A percentile compares a stretch with the other conserved stretches of the same genome.
phyloP scores from a whole-genome alignment of 441 rosid genomes.

The Theobroma grandiflorum region DNA sequence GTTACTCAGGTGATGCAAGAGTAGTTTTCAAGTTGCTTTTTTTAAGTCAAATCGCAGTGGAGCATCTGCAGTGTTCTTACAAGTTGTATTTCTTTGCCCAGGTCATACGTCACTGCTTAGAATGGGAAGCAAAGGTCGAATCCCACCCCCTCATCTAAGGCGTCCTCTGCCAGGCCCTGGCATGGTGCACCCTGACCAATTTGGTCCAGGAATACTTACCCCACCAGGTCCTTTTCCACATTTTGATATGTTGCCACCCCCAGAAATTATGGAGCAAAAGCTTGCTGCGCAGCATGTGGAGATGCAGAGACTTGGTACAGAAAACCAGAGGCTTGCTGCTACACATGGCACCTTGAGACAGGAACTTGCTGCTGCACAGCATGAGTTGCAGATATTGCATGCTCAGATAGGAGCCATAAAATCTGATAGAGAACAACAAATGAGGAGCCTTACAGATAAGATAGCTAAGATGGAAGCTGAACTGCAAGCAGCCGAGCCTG shows the following conservation, averaged over 20 bases:
- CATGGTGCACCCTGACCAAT: slow-evolving; percentile 63
- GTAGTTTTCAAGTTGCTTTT: slow-evolving; percentile 1
- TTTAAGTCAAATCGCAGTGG: neutral
- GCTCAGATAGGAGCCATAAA: slow-evolving; percentile 71
- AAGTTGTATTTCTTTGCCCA: slow-evolving; percentile 18
- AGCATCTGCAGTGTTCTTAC: neutral
- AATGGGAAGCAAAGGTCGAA: slow-evolving; percentile 88
- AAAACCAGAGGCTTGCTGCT: slow-evolving; percentile 88
- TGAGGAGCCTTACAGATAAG: slow-evolving; percentile 71
- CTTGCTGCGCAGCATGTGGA: slow-evolving; percentile 82
- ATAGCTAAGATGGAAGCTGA: slow-evolving; percentile 84
- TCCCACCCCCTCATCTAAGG: slow-evolving; percentile 74
- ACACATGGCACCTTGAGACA: slow-evolving; percentile 82
- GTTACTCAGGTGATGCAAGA: slow-evolving; percentile 9
- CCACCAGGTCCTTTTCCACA: slow-evolving; percentile 64
- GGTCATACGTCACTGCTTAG: slow-evolving; percentile 30
- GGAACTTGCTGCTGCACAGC: slow-evolving; percentile 90
- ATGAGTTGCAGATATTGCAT: slow-evolving; percentile 84
- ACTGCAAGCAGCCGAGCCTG: slow-evolving; percentile 70
- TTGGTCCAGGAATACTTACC: slow-evolving; percentile 57
- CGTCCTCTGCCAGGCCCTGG: slow-evolving; percentile 72
- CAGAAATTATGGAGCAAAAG: slow-evolving; percentile 90
- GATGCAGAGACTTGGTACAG: slow-evolving; percentile 89
- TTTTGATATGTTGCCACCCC: slow-evolving; percentile 79
- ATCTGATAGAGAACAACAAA: slow-evolving; percentile 85